Percentiles rank a stretch among this genome's conserved stretches.
phyloP scores from a whole-genome alignment of 768 basidiomycete species.

The Cystofilobasidium ferigula region DNA sequence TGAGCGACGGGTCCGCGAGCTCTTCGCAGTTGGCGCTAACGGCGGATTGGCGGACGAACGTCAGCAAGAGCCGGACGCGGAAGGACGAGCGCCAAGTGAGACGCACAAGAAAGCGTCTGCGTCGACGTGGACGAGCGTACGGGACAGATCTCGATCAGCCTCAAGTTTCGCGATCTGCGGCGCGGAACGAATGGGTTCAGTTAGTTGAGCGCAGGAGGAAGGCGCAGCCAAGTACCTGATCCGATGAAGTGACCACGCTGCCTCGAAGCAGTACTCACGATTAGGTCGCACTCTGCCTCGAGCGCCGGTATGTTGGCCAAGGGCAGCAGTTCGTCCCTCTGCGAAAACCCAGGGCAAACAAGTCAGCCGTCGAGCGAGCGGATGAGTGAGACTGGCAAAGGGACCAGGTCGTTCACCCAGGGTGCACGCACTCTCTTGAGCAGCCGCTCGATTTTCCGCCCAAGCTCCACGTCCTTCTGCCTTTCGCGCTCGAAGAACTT shows the following conservation, averaged over 20 bases:
- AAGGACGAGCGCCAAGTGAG: constrained; percentile 44
- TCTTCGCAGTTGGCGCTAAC: constrained; percentile 42
- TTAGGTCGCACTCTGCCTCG: constrained; percentile 55
- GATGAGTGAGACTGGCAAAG: neutral
- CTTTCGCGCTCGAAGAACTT: constrained; percentile 82
- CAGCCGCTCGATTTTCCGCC: constrained; percentile 60
- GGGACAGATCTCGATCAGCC: constrained; percentile 60
- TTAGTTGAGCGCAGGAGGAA: neutral
- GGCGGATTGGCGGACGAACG: constrained; percentile 34
- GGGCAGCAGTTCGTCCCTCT: constrained; percentile 48
- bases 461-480: constrained; percentile 74
- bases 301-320: constrained; percentile 45
- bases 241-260: neutral
- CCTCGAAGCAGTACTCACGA: constrained; percentile 45
- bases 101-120: constrained; percentile 87
- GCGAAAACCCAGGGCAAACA: no score
- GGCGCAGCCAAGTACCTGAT: neutral
- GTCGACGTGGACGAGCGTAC: constrained; percentile 84
- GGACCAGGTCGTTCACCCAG: neutral
- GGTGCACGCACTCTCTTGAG: constrained; percentile 42
- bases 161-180: constrained; percentile 55
- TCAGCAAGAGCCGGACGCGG: neutral
- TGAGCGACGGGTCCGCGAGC: constrained; percentile 33
- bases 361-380: neutral
- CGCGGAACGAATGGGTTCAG: neutral